These are phyloP conservation scores for Porodaedalea pini DNA, from an alignment of 1,284 basidiomycete species.

Conservation along the genomic window DNA sequence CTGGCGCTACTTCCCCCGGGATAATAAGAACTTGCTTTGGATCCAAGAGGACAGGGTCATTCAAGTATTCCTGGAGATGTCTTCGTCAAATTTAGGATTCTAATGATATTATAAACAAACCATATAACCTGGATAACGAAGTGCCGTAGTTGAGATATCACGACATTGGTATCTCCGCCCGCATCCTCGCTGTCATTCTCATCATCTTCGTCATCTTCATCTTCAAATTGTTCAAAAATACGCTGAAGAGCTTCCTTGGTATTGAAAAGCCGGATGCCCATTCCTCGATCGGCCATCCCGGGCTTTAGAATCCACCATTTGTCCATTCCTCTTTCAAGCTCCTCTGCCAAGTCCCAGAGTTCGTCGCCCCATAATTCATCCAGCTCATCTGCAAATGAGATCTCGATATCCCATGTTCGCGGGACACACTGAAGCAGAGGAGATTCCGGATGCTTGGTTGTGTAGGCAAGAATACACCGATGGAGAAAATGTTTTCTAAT, in stretches of 20 bases:
- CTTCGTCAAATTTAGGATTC: conserved; percentile 3
- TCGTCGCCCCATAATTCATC: conserved; percentile 95
- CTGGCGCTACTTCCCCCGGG: conserved; percentile 23
- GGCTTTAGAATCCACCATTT: conserved; percentile 96
- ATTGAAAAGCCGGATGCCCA: conserved; percentile 91
- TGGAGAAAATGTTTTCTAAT: conserved; percentile 96
- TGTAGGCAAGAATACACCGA: conserved; percentile 68
- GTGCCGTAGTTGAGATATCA: conserved; percentile 87
- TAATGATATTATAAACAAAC: conserved; percentile 9
- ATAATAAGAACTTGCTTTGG: conserved; percentile 44
- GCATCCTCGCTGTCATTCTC: conserved; percentile 27
- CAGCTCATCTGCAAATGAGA: conserved; percentile 91
- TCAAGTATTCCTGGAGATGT: conserved; percentile 72
- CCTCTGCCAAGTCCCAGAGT: conserved; percentile 79
- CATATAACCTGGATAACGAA: conserved; percentile 89
- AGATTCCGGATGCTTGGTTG: conserved; percentile 67
- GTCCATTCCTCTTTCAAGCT: conserved; percentile 46
- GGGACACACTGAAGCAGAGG: conserved; percentile 60
- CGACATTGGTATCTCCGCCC: conserved; percentile 51
- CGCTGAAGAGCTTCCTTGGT: conserved; percentile 66
- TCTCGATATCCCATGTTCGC: conserved; percentile 83
- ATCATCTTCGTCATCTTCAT: conserved; percentile 42
- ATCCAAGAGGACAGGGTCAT: conserved; percentile 74
- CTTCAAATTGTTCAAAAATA: conserved; percentile 87
- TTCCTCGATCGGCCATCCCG: conserved; percentile 94